Evolutionary conservation across 129 eudicot species (phyloP), one percentile per base, ranked within the genome.

Genomic region (Helianthus annuus): DNA sequence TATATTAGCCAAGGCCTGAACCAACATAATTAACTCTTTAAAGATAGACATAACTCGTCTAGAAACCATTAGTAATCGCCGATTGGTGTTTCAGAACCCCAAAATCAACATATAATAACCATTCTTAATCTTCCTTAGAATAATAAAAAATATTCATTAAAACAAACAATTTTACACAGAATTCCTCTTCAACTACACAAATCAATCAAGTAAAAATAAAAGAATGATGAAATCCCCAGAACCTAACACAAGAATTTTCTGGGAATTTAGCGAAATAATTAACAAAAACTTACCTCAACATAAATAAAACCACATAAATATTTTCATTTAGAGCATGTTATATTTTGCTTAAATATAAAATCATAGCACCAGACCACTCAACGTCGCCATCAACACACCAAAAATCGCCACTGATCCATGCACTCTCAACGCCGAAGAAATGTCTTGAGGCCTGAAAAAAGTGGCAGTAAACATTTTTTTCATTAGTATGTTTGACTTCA

Each of bases 391-490:
- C 29, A 78, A 36, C 59, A 78, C 59, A 78, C 82, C 67, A 66
- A 71, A 52, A 49, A 78, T 32, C 34, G 53, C 49, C 72, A 53
- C 66, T 12, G 82, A 78, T 44, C 82, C 77, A 54, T 71, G 72
- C 67, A 11, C 59, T 42, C 65, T 63, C 10, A 78, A 29, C 46
- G 84, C 89, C 24, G 70, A 74, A 49, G 89, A 83, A 44, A 74
- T 86, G 42, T 86, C 83, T 73, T 89, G 87, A 8, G 92, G 87
- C 96, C 92, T 86, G 78, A 36, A 71, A 59, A 58, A 42, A 14
- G 12, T 0, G 62, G 22, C 22, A 15, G 6, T 14, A 27, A 27
- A 27, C 3, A 27, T 27, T 2, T 27, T 27, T 27, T 16, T 22
- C 5, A 14, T 69, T 61, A 45, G 10, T 34, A 46, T 24, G 48